Percentiles rank a stretch among this genome's conserved stretches.
Evolutionary conservation across 768 basidiomycete genomes (phyloP).

Genomic region (Naganishia vishniacii): DNA sequence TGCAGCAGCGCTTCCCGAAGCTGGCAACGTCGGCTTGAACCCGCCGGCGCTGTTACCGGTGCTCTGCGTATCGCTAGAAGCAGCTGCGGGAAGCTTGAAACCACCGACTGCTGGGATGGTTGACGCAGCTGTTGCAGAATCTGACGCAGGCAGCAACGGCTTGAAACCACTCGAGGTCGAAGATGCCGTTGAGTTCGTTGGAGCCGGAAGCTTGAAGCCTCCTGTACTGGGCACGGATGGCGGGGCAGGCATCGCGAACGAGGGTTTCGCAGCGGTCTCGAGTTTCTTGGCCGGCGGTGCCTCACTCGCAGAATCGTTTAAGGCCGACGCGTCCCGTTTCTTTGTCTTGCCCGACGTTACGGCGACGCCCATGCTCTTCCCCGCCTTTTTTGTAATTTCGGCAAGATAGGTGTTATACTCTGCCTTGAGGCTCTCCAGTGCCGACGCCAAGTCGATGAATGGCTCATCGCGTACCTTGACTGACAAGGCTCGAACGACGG

Average conservation of each 20-base stretch:
- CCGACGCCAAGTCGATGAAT: constrained; percentile 35
- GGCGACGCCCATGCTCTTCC: neutral
- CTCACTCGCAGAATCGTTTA: neutral
- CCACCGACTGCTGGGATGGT: constrained; percentile 4
- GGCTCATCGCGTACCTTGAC: constrained; percentile 33
- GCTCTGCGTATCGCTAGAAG: neutral
- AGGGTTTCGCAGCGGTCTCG: neutral
- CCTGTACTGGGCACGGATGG: constrained; percentile 11
- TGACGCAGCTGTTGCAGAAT: neutral
- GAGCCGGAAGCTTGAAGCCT: constrained; percentile 13
- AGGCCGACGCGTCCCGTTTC: neutral
- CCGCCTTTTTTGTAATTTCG: constrained; percentile 22
- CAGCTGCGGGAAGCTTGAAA: constrained; percentile 6
- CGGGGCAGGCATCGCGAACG: constrained; percentile 11
- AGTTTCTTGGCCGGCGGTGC: neutral
- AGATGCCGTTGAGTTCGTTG: neutral
- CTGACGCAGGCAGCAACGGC: constrained; percentile 3
- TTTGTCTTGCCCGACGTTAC: neutral
- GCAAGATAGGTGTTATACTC: constrained; percentile 19
- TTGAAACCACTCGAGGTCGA: constrained; percentile 20
- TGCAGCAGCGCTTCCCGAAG: neutral
- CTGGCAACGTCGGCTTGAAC: constrained; percentile 12
- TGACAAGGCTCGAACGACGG: constrained; percentile 38
- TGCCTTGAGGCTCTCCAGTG: constrained; percentile 23
- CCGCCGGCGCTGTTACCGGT: neutral